Percentiles rank a stretch among this genome's conserved stretches.
Evolutionary conservation across 108 stramenopile genomes (phyloP).

Genomic region (Cyclotella distinguenda): DNA sequence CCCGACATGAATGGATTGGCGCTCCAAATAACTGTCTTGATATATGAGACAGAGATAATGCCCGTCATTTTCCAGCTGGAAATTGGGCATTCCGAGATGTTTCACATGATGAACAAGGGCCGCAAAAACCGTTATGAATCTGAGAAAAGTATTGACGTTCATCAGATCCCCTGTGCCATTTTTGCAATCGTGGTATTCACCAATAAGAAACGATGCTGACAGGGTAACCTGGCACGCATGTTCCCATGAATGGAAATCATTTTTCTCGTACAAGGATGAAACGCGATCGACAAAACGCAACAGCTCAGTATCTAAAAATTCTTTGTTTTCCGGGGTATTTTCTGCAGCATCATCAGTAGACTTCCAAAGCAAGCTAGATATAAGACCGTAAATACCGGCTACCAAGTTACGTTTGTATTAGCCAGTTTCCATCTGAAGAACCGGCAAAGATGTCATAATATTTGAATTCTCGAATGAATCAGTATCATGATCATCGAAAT

Average conservation of each 20-base stretch:
- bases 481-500: too few relatives aligned
- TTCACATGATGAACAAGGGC: slow-evolving; percentile 21
- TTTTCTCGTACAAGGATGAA: slow-evolving; percentile 1
- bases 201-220: slow-evolving; percentile 5
- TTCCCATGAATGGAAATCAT: slow-evolving; percentile 15
- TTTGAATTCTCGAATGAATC: too few relatives aligned
- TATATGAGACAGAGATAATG: background rate
- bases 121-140: slow-evolving; percentile 15
- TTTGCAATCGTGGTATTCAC: slow-evolving; percentile 1
- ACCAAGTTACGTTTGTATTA: slow-evolving; percentile 3
- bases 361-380: slow-evolving; percentile 18
- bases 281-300: slow-evolving; percentile 7
- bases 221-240: slow-evolving; percentile 20
- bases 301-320: slow-evolving; percentile 4
- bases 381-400: slow-evolving; percentile 2
- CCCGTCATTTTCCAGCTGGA: slow-evolving; percentile 13
- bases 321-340: background rate
- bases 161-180: background rate
- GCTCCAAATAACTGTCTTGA: slow-evolving; percentile 4
- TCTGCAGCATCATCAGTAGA: background rate
- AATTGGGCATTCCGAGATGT: slow-evolving; percentile 15
- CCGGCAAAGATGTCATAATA: background rate
- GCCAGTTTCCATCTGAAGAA: slow-evolving; percentile 3
- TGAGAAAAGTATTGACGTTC: slow-evolving; percentile 3
- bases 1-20: slow-evolving; percentile 18